Evolutionary conservation across 768 basidiomycete species (phyloP).

Genomic region (Fibroporia radiculosa): DNA sequence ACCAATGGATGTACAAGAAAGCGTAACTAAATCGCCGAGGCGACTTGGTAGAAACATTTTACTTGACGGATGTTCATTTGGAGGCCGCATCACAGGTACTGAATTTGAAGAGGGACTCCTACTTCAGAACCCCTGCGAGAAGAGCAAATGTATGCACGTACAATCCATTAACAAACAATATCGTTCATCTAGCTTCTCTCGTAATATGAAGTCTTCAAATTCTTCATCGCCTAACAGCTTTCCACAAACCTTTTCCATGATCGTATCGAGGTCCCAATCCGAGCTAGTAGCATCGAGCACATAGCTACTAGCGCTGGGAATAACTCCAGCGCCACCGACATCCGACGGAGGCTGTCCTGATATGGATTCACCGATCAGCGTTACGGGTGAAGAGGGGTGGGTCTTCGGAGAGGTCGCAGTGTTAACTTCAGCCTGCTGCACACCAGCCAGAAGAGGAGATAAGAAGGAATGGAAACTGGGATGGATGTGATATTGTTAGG

Average conservation of each 20-base stretch:
- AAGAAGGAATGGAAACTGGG: conserved; percentile 35
- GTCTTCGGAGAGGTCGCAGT: conserved; percentile 18
- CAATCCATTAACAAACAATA: conserved; percentile 51
- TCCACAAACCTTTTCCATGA: conserved; percentile 9
- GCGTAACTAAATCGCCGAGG: conserved; percentile 9
- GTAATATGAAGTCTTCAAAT: conserved; percentile 33
- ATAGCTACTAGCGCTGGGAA: conserved; percentile 12
- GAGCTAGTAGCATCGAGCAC: conserved; percentile 1
- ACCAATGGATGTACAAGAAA: too few relatives aligned
- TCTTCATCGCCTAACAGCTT: conserved; percentile 4
- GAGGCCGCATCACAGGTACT: conserved; percentile 54
- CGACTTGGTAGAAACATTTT: conserved; percentile 18
- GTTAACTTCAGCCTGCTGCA: conserved; percentile 1
- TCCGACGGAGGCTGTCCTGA: conserved; percentile 25
- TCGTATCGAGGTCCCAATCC: conserved; percentile 3
- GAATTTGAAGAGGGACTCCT: not conserved
- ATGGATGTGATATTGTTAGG: not conserved
- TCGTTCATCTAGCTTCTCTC: conserved; percentile 49
- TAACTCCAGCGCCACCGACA: not conserved
- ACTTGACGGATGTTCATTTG: conserved; percentile 36
- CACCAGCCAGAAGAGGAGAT: conserved; percentile 19
- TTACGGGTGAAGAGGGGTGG: conserved; percentile 17
- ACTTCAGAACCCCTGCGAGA: not conserved
- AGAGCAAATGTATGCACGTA: conserved; percentile 19
- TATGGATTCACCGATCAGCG: conserved; percentile 21